Conservation (phyloP, 768 basidiomycete genomes). For the Lactarius akahatsu region DNA sequence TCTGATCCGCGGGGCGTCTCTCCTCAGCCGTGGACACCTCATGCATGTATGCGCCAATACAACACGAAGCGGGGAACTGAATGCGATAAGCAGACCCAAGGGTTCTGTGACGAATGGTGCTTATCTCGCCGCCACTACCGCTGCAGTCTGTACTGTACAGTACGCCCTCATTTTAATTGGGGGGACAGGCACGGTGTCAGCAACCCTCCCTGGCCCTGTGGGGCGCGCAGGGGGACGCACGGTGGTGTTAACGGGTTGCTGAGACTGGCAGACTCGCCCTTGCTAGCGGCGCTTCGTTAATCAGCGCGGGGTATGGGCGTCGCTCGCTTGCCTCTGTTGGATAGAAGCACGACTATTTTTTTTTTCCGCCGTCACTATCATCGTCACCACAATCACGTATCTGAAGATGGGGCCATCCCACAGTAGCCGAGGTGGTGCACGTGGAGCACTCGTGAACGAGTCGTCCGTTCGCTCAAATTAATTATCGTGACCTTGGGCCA, state of each 20-base stretch:
- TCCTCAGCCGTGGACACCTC: background rate
- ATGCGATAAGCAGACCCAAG: too few relatives aligned
- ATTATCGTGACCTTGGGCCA: too few relatives aligned
- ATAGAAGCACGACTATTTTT: slow-evolving; percentile 7
- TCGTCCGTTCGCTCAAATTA: background rate
- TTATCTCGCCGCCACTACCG: background rate
- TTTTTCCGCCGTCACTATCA: background rate
- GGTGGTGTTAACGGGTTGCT: background rate
- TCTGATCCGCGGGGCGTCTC: background rate
- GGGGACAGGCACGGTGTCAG: background rate
- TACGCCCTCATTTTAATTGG: background rate
- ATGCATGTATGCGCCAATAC: too few relatives aligned
- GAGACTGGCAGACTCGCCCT: background rate
- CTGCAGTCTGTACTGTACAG: background rate
- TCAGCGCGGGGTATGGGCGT: background rate
- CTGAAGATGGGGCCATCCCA: background rate
- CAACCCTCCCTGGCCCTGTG: background rate
- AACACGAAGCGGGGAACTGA: too few relatives aligned
- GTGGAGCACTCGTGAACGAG: background rate
- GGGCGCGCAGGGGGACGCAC: background rate
- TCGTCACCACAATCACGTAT: background rate
- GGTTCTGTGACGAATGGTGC: too few relatives aligned
- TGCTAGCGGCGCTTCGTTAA: background rate
- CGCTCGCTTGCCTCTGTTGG: background rate
- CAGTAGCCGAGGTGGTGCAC: background rate